These are phyloP conservation scores for Globisporangium carolinianum DNA, from an alignment of 352 stramenopile species.

Conservation along the genomic window DNA sequence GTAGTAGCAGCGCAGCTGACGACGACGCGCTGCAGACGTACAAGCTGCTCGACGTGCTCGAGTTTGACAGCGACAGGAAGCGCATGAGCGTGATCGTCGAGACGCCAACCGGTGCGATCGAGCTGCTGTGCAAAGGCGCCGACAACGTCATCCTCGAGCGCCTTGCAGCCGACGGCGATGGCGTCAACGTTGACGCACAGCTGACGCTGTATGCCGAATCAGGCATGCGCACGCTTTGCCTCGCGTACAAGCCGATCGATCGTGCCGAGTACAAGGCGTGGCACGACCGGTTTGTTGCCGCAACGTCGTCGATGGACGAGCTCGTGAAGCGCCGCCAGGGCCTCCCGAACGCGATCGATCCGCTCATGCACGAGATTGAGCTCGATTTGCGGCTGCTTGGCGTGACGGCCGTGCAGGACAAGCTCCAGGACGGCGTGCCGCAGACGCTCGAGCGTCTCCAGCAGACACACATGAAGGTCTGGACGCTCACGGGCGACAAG, in stretches of 20 bases:
- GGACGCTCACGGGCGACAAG: constrained; percentile 94
- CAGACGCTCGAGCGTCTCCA: constrained; percentile 80
- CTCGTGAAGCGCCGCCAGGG: constrained; percentile 65
- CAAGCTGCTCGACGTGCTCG: constrained; percentile 90
- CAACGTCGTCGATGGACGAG: constrained; percentile 57
- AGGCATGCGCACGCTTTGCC: constrained; percentile 75
- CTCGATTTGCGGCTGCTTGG: constrained; percentile 71
- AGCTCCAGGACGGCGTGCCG: constrained; percentile 88
- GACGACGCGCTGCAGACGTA: constrained; percentile 46
- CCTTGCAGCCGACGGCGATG: constrained; percentile 26
- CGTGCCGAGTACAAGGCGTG: constrained; percentile 45
- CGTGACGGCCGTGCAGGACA: constrained; percentile 91
- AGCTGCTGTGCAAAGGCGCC: constrained; percentile 72
- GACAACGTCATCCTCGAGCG: constrained; percentile 80
- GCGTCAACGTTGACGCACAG: constrained; percentile 17
- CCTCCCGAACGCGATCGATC: constrained; percentile 58
- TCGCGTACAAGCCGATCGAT: constrained; percentile 58
- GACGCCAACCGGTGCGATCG: constrained; percentile 42
- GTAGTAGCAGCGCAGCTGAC: constrained; percentile 12
- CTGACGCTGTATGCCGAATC: constrained; percentile 57
- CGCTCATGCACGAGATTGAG: constrained; percentile 82
- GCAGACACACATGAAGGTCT: constrained; percentile 91
- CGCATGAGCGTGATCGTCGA: constrained; percentile 96
- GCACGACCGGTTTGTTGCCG: constrained; percentile 47
- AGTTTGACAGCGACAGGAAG: constrained; percentile 97